Evolutionary conservation across 1,139 yeast genomes (phyloP), one percentile per base, ranked within the genome.

Genomic region (Suhomyces bribrorum): DNA sequence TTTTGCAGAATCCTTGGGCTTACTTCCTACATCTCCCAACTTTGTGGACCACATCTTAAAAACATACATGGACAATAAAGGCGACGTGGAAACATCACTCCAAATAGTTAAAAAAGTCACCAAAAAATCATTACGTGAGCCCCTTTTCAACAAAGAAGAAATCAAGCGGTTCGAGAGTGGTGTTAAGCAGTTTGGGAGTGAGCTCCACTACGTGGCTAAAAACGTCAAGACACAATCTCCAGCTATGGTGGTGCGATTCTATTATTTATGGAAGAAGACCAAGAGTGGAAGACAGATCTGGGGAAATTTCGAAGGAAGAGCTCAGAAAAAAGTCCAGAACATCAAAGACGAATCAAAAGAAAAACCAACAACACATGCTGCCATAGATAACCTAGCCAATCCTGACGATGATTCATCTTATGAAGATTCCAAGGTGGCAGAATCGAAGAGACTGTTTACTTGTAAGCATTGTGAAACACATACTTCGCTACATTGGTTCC

Each of bases 231-330:
- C 89, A 0, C 94, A 86, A 49, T 69, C 87, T 0, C 67, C 81
- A 37, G 75, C 90, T 0, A 86, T 83, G 81, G 74, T 89, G 46
- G 97, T 90, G 1, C 64, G 96, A 37, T 90, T 75, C 56, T 90
- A 87, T 54, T 90, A 90, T 53, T 65, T 86, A 36, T 90, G 97
- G 97, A 90, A 90, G 60, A 90, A 90, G 59, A 83, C 96, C 0
- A 68, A 75, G 22, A 73, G 73, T 39, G 97, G 97, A 0, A 79
- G 75, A 46, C 56, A 63, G 35, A 85, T 86, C 12, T 88, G 97
- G 96, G 96, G 88, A 26, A 83, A 83, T 53, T 86, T 67, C 52
- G 83, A 81, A 43, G 95, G 95, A 1, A 64, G 96, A 41, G 69
- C 71, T 39, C 77, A 79, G 51, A 81, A 82, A 53, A 75, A 72